Conservation (phyloP, 305 asterid genomes). For the Fraxinus platypoda region DNA sequence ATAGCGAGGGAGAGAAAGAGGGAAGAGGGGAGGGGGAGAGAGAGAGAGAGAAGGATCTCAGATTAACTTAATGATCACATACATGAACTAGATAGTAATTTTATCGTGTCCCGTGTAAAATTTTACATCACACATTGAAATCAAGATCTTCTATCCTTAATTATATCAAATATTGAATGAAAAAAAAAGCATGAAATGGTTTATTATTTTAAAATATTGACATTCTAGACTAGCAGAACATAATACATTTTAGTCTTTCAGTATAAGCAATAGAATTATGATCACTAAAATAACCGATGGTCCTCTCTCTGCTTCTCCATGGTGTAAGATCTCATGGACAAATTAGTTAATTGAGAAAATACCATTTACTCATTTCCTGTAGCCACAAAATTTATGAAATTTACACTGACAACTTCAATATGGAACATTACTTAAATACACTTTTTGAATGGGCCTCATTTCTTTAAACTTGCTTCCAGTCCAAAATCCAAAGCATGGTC, state of each 20-base stretch:
- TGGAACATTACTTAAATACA: neutral
- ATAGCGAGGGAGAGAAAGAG: neutral
- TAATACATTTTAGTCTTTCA: neutral
- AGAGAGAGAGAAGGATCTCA: neutral
- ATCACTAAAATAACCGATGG: neutral
- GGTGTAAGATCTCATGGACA: neutral
- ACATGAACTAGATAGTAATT: neutral
- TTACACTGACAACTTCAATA: neutral
- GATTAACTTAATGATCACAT: neutral
- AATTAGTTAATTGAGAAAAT: neutral
- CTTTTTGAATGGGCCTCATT: neutral
- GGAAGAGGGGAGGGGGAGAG: neutral
- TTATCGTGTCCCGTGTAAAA: neutral
- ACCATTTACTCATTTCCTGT: neutral
- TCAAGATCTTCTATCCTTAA: neutral
- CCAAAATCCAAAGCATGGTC: neutral
- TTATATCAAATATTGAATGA: slow-evolving; percentile 9
- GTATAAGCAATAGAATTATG: neutral
- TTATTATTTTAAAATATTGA: neutral
- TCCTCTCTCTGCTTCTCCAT: neutral
- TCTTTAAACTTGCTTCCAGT: neutral
- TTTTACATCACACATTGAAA: neutral
- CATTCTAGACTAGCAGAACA: neutral
- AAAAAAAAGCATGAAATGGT: neutral
- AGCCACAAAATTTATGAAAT: neutral